These are phyloP conservation scores for Suillus americanus DNA, from an alignment of 768 basidiomycete species.

Conservation along the genomic window DNA sequence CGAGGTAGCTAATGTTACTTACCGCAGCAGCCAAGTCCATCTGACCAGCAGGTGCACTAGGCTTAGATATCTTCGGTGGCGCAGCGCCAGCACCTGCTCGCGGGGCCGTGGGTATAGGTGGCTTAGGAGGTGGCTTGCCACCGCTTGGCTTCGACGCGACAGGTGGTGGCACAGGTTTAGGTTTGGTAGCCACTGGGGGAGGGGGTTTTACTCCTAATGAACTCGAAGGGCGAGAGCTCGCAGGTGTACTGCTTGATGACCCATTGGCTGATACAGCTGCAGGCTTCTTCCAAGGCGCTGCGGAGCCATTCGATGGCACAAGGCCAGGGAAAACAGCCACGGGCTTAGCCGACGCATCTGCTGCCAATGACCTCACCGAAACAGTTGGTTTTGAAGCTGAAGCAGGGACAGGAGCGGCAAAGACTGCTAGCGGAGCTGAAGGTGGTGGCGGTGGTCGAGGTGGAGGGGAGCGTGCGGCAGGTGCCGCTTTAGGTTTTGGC, in stretches of 20 bases:
- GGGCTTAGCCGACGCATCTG: slow-evolving; percentile 71
- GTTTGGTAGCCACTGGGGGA: slow-evolving; percentile 64
- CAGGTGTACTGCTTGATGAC: slow-evolving; percentile 39
- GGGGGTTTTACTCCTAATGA: slow-evolving; percentile 50
- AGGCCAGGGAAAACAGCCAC: slow-evolving; percentile 83
- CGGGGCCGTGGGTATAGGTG: slow-evolving; percentile 59
- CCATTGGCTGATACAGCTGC: slow-evolving; percentile 33
- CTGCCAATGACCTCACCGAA: slow-evolving; percentile 44
- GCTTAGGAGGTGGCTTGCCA: slow-evolving; percentile 54
- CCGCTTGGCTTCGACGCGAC: slow-evolving; percentile 52
- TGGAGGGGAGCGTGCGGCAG: slow-evolving; percentile 73
- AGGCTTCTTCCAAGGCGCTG: slow-evolving; percentile 73
- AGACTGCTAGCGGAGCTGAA: slow-evolving; percentile 36
- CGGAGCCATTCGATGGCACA: slow-evolving; percentile 63
- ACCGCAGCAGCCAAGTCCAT: slow-evolving; percentile 85
- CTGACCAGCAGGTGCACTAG: slow-evolving; percentile 54
- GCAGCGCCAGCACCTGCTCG: slow-evolving; percentile 45
- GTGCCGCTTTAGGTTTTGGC: slow-evolving; percentile 59
- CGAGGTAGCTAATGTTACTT: slow-evolving; percentile 27
- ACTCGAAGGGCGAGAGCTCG: slow-evolving; percentile 52
- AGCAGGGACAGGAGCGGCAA: slow-evolving; percentile 33
- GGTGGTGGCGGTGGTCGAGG: slow-evolving; percentile 44
- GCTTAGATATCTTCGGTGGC: slow-evolving; percentile 40
- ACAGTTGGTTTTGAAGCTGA: slow-evolving; percentile 34
- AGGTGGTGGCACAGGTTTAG: slow-evolving; percentile 60